A percentile compares a stretch with the other conserved stretches of the same genome.
These are phyloP conservation scores for Fusarium buharicum DNA, from an alignment of 2,329 filamentous ascomycete species.

Conservation along the genomic window DNA sequence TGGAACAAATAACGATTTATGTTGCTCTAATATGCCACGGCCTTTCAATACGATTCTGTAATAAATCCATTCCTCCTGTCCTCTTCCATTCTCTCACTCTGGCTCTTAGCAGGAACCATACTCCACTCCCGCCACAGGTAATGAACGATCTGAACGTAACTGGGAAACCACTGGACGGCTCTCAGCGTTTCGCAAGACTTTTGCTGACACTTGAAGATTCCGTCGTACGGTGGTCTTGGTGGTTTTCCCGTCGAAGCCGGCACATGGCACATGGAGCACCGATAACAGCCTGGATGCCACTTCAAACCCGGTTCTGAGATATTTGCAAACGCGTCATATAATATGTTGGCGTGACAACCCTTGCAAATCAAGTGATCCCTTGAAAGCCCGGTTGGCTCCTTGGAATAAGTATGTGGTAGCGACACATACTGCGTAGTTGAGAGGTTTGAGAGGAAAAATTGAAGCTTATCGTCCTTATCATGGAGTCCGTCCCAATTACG, in stretches of 20 bases:
- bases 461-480: too few relatives aligned
- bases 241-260: background rate
- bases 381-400: background rate
- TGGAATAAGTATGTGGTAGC: too few relatives aligned
- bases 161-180: background rate
- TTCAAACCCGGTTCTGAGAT: background rate
- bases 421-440: too few relatives aligned
- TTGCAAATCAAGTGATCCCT: background rate
- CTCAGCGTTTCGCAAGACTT: background rate
- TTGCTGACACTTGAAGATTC: background rate
- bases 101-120: background rate
- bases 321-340: background rate
- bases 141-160: background rate
- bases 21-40: too few relatives aligned
- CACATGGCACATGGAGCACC: background rate
- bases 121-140: background rate
- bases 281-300: background rate
- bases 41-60: too few relatives aligned
- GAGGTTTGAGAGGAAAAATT: too few relatives aligned
- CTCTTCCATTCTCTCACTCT: too few relatives aligned
- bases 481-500: too few relatives aligned
- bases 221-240: background rate
- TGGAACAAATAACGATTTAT: constrained; percentile 1
- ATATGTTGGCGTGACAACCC: background rate
- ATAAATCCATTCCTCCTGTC: too few relatives aligned